A percentile compares a stretch with the other conserved stretches of the same genome.
Conservation (phyloP, 1,139 yeast species). For the Hyphopichia wangnamkhiaoensis region DNA sequence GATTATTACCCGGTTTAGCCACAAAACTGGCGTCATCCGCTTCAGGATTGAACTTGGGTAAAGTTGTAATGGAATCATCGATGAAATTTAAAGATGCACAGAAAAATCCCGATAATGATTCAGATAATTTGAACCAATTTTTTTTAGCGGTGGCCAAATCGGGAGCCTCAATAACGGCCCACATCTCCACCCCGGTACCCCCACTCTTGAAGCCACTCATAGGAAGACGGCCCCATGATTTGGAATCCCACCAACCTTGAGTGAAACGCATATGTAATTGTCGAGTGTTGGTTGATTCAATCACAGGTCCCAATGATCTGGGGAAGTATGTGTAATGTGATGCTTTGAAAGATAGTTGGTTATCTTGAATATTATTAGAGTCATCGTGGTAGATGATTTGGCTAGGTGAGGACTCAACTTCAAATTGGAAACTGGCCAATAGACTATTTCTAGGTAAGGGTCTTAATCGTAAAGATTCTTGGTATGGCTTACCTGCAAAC, state of each 20-base stretch:
- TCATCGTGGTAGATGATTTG: constrained; percentile 32
- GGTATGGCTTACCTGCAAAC: constrained; percentile 27
- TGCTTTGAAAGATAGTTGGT: constrained; percentile 20
- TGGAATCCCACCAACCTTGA: constrained; percentile 96
- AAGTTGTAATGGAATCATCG: constrained; percentile 76
- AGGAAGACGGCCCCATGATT: constrained; percentile 85
- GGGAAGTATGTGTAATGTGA: constrained; percentile 79
- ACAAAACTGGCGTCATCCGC: constrained; percentile 11
- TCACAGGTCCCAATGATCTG: constrained; percentile 73
- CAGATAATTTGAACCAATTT: constrained; percentile 72
- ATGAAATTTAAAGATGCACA: constrained; percentile 94
- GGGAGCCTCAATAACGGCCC: constrained; percentile 80
- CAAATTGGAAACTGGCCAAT: constrained; percentile 68
- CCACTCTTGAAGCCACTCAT: constrained; percentile 72
- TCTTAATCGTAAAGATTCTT: constrained; percentile 58
- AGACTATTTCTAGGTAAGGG: constrained; percentile 75
- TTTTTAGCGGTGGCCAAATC: constrained; percentile 53
- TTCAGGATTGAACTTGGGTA: constrained; percentile 47
- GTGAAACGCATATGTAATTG: constrained; percentile 84
- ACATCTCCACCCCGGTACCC: constrained; percentile 94
- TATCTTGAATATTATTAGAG: constrained; percentile 9
- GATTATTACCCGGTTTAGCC: constrained; percentile 30
- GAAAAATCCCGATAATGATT: constrained; percentile 84
- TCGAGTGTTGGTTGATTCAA: constrained; percentile 65
- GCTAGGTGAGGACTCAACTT: constrained; percentile 50